A percentile compares a stretch with the other conserved stretches of the same genome.
phyloP scores from a whole-genome alignment of 176 grass and related monocot genomes.

The Oryza officinalis region DNA sequence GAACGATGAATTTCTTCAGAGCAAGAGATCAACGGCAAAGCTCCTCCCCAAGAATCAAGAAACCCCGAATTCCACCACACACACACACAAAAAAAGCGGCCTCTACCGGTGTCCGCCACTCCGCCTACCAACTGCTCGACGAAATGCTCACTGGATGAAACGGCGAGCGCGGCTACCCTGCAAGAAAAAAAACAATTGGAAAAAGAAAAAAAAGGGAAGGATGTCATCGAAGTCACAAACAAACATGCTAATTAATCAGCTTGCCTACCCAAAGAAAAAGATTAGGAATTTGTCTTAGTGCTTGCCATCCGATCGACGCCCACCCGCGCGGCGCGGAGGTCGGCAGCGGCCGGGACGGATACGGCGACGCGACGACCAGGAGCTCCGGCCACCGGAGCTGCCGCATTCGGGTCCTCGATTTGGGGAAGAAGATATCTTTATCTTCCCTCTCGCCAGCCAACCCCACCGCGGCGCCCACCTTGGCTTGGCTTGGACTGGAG shows the following conservation, averaged over 20 bases:
- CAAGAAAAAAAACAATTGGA: not conserved
- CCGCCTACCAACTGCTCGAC: slow-evolving; percentile 34
- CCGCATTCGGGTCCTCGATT: not conserved
- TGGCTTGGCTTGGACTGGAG: too few species aligned
- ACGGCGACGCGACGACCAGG: not conserved
- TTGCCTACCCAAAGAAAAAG: not conserved
- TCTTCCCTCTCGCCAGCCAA: too few species aligned
- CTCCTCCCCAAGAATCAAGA: not conserved
- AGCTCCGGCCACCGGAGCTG: not conserved
- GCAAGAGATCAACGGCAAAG: not conserved
- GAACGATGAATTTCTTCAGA: not conserved
- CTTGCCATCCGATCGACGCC: slow-evolving; percentile 11
- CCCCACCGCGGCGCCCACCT: too few species aligned
- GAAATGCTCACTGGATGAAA: slow-evolving; percentile 23
- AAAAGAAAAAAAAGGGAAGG: not conserved
- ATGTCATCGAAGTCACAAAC: not conserved
- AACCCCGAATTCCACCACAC: not conserved
- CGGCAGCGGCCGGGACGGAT: not conserved
- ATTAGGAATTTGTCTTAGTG: not conserved
- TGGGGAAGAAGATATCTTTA: not conserved
- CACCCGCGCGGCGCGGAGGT: not conserved
- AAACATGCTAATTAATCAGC: not conserved
- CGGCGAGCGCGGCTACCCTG: not conserved
- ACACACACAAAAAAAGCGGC: too few species aligned
- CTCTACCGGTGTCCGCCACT: too few species aligned